phyloP scores from a whole-genome alignment of 1,284 basidiomycete genomes.

The Ceratobasidium sp. region DNA sequence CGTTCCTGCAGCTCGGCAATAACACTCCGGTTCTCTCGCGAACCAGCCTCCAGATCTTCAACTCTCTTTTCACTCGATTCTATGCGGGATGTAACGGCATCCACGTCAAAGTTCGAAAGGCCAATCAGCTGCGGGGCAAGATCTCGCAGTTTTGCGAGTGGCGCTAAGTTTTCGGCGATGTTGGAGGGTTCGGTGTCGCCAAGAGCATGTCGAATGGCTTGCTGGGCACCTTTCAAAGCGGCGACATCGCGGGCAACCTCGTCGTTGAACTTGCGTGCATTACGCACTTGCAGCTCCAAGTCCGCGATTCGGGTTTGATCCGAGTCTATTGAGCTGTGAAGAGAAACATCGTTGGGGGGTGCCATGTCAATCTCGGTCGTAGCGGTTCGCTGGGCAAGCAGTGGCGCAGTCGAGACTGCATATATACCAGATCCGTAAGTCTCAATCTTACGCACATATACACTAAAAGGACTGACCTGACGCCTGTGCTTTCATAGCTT shows the following conservation, averaged over 20 bases:
- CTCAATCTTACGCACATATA: too few relatives aligned
- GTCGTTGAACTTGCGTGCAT: constrained; percentile 28
- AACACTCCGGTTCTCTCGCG: not conserved
- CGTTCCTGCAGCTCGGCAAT: constrained; percentile 23
- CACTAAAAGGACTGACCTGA: too few relatives aligned
- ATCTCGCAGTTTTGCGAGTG: constrained; percentile 26
- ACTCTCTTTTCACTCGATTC: not conserved
- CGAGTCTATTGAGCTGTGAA: not conserved
- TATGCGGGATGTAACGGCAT: not conserved
- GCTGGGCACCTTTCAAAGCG: not conserved
- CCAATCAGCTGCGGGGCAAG: constrained; percentile 23
- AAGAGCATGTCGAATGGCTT: constrained; percentile 10
- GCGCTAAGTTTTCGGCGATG: constrained; percentile 1
- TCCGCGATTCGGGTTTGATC: constrained; percentile 21
- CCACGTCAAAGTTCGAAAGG: constrained; percentile 12
- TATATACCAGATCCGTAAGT: not conserved
- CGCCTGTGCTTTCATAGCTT: too few relatives aligned
- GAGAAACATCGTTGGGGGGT: not conserved
- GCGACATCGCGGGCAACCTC: constrained; percentile 9
- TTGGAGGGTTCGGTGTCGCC: constrained; percentile 10
- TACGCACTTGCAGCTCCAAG: constrained; percentile 36
- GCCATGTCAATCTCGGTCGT: constrained; percentile 24
- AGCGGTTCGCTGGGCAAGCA: not conserved
- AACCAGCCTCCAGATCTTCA: not conserved
- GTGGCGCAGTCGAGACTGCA: constrained; percentile 2